phyloP scores from a whole-genome alignment of 768 basidiomycete genomes.

The Amanita rimosa region DNA sequence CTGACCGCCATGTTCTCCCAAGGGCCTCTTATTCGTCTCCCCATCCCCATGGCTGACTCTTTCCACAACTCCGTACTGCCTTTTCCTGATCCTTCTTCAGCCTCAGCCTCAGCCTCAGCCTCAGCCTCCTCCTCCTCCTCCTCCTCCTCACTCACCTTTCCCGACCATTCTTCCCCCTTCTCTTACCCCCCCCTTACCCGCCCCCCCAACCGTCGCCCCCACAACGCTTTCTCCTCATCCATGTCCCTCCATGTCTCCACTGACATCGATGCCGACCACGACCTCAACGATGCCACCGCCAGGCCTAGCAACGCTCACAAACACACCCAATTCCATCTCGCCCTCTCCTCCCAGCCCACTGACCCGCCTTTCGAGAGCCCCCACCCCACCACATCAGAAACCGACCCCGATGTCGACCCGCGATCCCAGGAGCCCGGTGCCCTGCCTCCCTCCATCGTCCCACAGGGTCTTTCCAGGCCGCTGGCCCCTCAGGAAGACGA shows the following conservation, averaged over 20 bases:
- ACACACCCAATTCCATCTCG: conserved; percentile 30
- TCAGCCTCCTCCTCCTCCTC: too few relatives aligned
- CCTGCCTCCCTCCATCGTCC: conserved; percentile 16
- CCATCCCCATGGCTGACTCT: not conserved
- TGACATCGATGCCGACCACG: conserved; percentile 26
- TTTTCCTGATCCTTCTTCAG: conserved; percentile 19
- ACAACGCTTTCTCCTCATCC: conserved; percentile 13
- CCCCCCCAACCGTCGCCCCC: conserved; percentile 14
- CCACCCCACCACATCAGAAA: not conserved
- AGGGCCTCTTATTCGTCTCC: not conserved
- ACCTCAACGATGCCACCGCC: conserved; percentile 37
- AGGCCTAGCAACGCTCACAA: conserved; percentile 35
- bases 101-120: too few relatives aligned
- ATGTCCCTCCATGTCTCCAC: conserved; percentile 27
- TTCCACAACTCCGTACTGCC: not conserved
- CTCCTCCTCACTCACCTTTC: conserved; percentile 10
- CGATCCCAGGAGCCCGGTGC: conserved; percentile 1
- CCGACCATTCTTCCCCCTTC: conserved; percentile 16
- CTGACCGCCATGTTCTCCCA: conserved; percentile 3
- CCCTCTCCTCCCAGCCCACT: not conserved
- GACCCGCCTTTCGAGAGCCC: not conserved
- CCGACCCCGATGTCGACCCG: not conserved
- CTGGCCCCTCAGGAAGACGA: conserved; percentile 58
- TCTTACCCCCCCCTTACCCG: conserved; percentile 10
- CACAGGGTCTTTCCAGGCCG: conserved; percentile 39